phyloP scores from a whole-genome alignment of 495 filamentous ascomycete species.

The Aspergillus kassunensis region DNA sequence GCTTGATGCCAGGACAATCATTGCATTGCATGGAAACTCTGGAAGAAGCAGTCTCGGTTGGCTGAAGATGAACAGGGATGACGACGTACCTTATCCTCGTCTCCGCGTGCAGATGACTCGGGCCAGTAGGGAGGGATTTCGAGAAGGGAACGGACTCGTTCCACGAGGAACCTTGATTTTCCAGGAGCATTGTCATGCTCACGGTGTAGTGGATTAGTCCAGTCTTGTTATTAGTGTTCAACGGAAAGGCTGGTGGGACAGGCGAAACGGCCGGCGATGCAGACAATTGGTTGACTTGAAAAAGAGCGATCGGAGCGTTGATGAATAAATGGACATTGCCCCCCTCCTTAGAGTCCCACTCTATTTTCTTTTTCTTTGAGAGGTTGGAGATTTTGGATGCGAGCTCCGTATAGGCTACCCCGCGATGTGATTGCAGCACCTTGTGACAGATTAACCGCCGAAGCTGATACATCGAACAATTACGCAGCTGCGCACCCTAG shows the following conservation, averaged over 20 bases:
- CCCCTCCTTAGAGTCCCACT: background rate
- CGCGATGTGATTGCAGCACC: conserved; percentile 13
- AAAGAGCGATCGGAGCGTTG: background rate
- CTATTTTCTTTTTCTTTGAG: conserved; percentile 1
- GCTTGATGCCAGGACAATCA: conserved; percentile 21
- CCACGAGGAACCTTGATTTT: conserved; percentile 8
- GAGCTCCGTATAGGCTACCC: background rate
- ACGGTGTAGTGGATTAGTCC: background rate
- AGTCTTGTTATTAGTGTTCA: background rate
- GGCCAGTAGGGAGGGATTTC: conserved; percentile 8
- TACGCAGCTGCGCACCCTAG: too few relatives aligned
- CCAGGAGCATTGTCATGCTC: conserved; percentile 1
- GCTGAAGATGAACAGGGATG: background rate
- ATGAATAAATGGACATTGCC: background rate
- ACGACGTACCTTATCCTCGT: conserved; percentile 8
- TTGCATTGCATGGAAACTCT: conserved; percentile 14
- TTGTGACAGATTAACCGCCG: conserved; percentile 18
- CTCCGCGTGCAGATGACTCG: conserved; percentile 20
- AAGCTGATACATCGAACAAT: too few relatives aligned
- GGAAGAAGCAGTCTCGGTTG: background rate
- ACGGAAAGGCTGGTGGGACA: conserved; percentile 1
- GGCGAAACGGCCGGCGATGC: background rate
- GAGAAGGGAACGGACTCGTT: conserved; percentile 6
- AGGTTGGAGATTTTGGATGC: conserved; percentile 7
- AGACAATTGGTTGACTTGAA: background rate